Percentiles rank a stretch among this genome's conserved stretches.
These are phyloP conservation scores for Chrysochromulina tobinii DNA, from an alignment of 78 protist species.

Conservation along the genomic window DNA sequence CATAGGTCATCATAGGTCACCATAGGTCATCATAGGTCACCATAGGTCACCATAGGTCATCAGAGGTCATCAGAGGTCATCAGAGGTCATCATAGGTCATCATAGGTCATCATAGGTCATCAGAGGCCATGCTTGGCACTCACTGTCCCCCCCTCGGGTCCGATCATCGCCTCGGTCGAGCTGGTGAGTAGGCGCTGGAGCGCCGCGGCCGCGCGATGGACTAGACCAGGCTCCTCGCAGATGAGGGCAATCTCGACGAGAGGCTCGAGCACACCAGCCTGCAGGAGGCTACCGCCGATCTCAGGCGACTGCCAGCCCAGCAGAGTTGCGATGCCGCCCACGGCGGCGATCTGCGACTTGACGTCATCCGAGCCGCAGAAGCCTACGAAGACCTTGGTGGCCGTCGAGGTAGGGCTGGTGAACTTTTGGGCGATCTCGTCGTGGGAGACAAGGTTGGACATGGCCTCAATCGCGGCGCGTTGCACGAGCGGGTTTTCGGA, in stretches of 20 bases:
- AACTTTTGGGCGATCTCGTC: background rate
- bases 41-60: too few species aligned
- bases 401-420: background rate
- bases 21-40: too few species aligned
- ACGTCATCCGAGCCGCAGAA: background rate
- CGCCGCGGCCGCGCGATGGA: constrained; percentile 8
- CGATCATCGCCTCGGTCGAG: background rate
- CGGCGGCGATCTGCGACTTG: background rate
- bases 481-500: background rate
- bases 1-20: too few species aligned
- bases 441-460: background rate
- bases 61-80: too few species aligned
- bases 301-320: background rate
- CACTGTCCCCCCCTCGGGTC: background rate
- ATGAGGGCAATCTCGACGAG: background rate
- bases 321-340: background rate
- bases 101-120: too few species aligned
- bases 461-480: constrained; percentile 14
- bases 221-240: background rate
- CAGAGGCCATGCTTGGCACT: too few species aligned
- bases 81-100: too few species aligned
- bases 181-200: background rate
- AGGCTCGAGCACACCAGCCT: background rate
- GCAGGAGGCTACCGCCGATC: background rate
- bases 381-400: background rate